phyloP scores from a whole-genome alignment of 495 filamentous ascomycete genomes.

The Sporormia fimetaria region DNA sequence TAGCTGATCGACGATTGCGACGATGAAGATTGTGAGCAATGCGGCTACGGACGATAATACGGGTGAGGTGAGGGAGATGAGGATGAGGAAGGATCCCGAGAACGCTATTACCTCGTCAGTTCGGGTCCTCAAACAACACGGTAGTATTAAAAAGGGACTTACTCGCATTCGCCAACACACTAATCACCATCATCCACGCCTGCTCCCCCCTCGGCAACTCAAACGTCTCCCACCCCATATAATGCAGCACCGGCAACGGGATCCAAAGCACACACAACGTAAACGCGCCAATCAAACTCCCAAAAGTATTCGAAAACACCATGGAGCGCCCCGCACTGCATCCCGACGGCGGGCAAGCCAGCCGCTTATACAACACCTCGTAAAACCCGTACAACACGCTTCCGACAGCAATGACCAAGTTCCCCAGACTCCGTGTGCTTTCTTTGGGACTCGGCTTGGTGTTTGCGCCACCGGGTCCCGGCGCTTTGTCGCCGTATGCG shows the following conservation, averaged over 20 bases:
- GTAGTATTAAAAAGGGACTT: constrained; percentile 27
- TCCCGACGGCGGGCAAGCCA: constrained; percentile 86
- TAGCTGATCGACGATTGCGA: constrained; percentile 82
- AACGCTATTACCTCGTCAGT: constrained; percentile 42
- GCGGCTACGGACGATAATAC: constrained; percentile 86
- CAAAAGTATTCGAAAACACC: constrained; percentile 88
- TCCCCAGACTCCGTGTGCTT: constrained; percentile 58
- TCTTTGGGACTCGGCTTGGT: constrained; percentile 40
- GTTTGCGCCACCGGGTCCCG: constrained; percentile 33
- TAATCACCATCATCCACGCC: constrained; percentile 67
- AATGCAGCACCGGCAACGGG: constrained; percentile 73
- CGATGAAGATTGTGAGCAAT: constrained; percentile 89
- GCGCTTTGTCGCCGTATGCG: constrained; percentile 64
- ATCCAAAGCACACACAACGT: constrained; percentile 86
- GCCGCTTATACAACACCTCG: constrained; percentile 88
- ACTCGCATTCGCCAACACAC: constrained; percentile 73
- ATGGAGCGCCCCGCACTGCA: constrained; percentile 67
- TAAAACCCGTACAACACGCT: constrained; percentile 93
- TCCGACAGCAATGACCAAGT: constrained; percentile 85
- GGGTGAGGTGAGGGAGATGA: constrained; percentile 85
- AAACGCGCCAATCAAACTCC: constrained; percentile 70
- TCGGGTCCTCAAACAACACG: neutral
- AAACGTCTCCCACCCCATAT: constrained; percentile 67
- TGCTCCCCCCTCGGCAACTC: constrained; percentile 65
- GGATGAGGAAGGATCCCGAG: constrained; percentile 82